Evolutionary conservation across 2,329 filamentous ascomycete species (phyloP).

Genomic region (Hymenoscyphus occultus): DNA sequence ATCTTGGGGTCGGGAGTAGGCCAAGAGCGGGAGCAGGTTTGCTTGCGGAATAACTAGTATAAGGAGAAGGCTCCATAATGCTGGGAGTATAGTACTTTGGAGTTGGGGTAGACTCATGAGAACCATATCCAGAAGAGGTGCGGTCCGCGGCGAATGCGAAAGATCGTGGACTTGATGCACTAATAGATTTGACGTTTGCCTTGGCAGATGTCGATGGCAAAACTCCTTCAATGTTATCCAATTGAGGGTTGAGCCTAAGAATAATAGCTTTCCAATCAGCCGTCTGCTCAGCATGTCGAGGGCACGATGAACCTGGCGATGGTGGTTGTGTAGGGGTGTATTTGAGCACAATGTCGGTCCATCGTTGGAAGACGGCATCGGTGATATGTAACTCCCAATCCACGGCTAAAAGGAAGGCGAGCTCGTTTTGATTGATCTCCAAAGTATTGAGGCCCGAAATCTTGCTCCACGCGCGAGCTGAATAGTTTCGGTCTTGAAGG

Average conservation of each 20-base stretch:
- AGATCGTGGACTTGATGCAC: constrained; percentile 28
- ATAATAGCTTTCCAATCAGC: constrained; percentile 58
- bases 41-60: constrained; percentile 43
- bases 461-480: constrained; percentile 96
- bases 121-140: constrained; percentile 39
- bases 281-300: constrained; percentile 28
- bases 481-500: constrained; percentile 96
- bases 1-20: constrained; percentile 56
- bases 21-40: constrained; percentile 52
- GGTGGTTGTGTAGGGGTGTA: constrained; percentile 61
- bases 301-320: constrained; percentile 44
- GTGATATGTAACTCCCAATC: constrained; percentile 95
- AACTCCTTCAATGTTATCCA: constrained; percentile 58
- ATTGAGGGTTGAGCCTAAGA: constrained; percentile 52
- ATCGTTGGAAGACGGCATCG: constrained; percentile 82
- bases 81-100: constrained; percentile 44
- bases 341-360: constrained; percentile 88
- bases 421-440: constrained; percentile 97
- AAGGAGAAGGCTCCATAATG: constrained; percentile 50
- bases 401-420: constrained; percentile 84
- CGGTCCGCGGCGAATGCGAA: constrained; percentile 44
- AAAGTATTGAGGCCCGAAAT: constrained; percentile 91
- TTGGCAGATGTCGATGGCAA: constrained; percentile 35
- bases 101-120: constrained; percentile 42
- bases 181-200: constrained; percentile 26